A percentile compares a stretch with the other conserved stretches of the same genome.
phyloP scores from a whole-genome alignment of 805 yeast genomes.

The Metschnikowia gelsemii region DNA sequence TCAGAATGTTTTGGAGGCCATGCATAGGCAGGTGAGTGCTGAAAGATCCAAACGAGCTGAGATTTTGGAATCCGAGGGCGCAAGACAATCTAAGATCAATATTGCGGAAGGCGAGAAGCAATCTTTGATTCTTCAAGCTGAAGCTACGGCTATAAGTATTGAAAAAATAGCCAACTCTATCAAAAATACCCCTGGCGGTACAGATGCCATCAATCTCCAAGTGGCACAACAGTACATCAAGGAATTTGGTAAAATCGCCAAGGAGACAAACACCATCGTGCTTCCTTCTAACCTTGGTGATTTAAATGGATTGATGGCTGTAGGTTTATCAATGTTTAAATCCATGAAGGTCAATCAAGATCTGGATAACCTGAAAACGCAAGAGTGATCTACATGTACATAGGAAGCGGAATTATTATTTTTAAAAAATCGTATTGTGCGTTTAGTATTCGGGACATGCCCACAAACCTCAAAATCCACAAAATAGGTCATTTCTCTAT shows the following conservation, averaged over 20 bases:
- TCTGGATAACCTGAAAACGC: neutral
- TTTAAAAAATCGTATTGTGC: slow-evolving; percentile 1
- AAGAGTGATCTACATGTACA: slow-evolving; percentile 3
- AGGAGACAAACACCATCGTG: slow-evolving; percentile 74
- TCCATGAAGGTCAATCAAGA: slow-evolving; percentile 2
- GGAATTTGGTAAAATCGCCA: slow-evolving; percentile 79
- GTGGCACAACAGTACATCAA: slow-evolving; percentile 83
- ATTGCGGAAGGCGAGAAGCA: slow-evolving; percentile 74
- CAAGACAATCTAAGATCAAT: slow-evolving; percentile 59
- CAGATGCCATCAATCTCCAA: slow-evolving; percentile 73
- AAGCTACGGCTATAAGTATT: slow-evolving; percentile 74
- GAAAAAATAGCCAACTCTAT: slow-evolving; percentile 65
- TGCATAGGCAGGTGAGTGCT: slow-evolving; percentile 88
- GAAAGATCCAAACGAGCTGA: slow-evolving; percentile 75
- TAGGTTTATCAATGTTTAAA: slow-evolving; percentile 72
- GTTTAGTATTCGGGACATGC: too few relatives aligned
- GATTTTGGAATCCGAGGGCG: slow-evolving; percentile 75
- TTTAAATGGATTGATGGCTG: slow-evolving; percentile 69
- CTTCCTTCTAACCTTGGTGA: slow-evolving; percentile 77
- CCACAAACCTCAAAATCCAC: too few relatives aligned
- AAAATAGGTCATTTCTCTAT: too few relatives aligned
- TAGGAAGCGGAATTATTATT: neutral
- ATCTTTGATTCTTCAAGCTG: slow-evolving; percentile 61
- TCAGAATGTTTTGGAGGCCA: slow-evolving; percentile 77
- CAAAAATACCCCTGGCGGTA: slow-evolving; percentile 64